Conservation (phyloP, 805 yeast species). For the Hanseniaspora hatyaiensis region DNA sequence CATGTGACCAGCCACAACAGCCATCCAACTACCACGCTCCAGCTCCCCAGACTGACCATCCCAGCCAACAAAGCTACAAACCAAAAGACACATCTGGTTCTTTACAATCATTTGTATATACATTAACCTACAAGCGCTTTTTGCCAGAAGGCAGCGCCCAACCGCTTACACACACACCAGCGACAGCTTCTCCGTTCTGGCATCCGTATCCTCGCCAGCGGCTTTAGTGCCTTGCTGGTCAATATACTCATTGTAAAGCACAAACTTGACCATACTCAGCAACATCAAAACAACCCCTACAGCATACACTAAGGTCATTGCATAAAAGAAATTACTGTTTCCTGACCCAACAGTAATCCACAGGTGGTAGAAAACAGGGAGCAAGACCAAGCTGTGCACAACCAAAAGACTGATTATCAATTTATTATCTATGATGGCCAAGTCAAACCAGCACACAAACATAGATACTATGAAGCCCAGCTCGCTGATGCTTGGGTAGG, state of each 20-base stretch:
- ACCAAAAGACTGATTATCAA: slow-evolving; percentile 29
- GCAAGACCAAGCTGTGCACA: slow-evolving; percentile 48
- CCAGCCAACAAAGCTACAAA: too few relatives aligned
- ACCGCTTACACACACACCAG: background rate
- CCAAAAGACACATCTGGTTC: too few relatives aligned
- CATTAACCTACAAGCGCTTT: too few relatives aligned
- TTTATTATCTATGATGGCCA: slow-evolving; percentile 2
- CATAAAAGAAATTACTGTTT: slow-evolving; percentile 90
- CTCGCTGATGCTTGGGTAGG: slow-evolving; percentile 81
- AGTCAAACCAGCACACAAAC: slow-evolving; percentile 9
- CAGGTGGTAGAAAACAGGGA: slow-evolving; percentile 82
- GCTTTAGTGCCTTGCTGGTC: slow-evolving; percentile 26
- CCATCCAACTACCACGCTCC: too few relatives aligned
- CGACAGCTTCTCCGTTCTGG: background rate
- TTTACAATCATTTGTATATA: too few relatives aligned
- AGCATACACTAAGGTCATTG: slow-evolving; percentile 73
- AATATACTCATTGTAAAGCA: slow-evolving; percentile 55
- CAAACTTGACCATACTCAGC: slow-evolving; percentile 74
- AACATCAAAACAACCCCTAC: slow-evolving; percentile 55
- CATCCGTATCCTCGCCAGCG: background rate
- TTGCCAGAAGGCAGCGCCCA: too few relatives aligned
- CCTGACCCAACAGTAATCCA: slow-evolving; percentile 95
- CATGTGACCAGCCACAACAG: too few relatives aligned
- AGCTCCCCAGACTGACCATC: too few relatives aligned
- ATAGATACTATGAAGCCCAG: slow-evolving; percentile 38